Base-by-base conservation (phyloP, 2,329 filamentous ascomycete genomes). In the Neofusicoccum umdonicola region DNA sequence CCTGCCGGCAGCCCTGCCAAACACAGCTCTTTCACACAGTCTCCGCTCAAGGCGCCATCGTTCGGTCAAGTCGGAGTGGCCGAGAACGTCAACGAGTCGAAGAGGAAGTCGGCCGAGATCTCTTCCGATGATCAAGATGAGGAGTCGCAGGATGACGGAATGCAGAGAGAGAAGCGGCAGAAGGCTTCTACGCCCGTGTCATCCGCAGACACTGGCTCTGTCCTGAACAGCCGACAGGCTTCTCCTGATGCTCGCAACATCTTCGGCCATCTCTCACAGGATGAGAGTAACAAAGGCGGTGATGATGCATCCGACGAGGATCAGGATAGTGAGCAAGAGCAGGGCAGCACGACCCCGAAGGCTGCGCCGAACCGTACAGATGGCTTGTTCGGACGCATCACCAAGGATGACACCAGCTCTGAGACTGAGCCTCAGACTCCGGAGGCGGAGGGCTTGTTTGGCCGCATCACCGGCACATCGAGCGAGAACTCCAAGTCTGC, bases 341-440 rank as follows among this genome's bases (percentile, higher is more conserved):
- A 44, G n/a, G 63, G 52, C 17, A 58, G 42, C 52, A 64, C 41
- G 3, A 64, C 62, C 9, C 62, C 62, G 13, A 64, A 42, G 44
- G 41, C 34, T 15, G 22, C 48, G 12, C 37, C 52, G 13, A 61
- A 44, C 27, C 45, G 37, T 11, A 39, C 9, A 3, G 54, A 31
- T 37, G 45, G 63, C 22, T 34, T 65, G 12, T 65, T 65, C 17
- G 63, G 54, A 12, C 63, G 63, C 37, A 61, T 65, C 31, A 52
- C 63, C 4, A 65, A 65, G 27, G 54, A 65, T 13, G 56, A 44
- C 11, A 60, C 27, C 37, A 2, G 34, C 19, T 48, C 45, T 2
- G 15, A 22, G 7, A n/a, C 35, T 12, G 57, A 41, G 9, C 34
- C 58, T 2, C 31, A 62, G 35, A 51, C 58, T 39, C 19, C 58